phyloP scores from a whole-genome alignment of 352 stramenopile species.

The Phytophthora lateralis region DNA sequence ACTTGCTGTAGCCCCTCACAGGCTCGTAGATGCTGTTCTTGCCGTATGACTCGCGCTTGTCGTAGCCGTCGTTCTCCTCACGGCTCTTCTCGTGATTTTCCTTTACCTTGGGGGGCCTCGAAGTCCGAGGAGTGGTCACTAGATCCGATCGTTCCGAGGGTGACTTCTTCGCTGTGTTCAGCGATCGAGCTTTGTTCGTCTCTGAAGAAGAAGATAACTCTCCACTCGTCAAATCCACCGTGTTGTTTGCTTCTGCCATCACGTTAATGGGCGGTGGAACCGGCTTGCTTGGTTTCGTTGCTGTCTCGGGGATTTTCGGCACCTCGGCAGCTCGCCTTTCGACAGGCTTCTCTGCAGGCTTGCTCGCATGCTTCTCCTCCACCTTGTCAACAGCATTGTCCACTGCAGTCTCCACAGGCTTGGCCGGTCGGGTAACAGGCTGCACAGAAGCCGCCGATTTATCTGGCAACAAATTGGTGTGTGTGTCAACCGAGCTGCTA shows the following conservation, averaged over 20 bases:
- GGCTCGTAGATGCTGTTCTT: conserved; percentile 10
- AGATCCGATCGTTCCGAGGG: conserved; percentile 8
- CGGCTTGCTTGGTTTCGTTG: conserved; percentile 5
- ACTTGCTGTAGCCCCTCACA: conserved; percentile 22
- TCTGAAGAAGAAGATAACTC: conserved; percentile 15
- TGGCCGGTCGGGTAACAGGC: conserved; percentile 3
- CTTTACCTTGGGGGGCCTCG: conserved; percentile 8
- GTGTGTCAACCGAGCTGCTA: conserved; percentile 8
- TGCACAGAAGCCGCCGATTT: conserved; percentile 8
- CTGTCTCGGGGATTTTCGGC: neutral
- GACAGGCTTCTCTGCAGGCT: conserved; percentile 5
- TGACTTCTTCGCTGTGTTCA: conserved; percentile 15
- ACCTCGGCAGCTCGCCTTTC: conserved; percentile 19
- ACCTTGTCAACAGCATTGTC: conserved; percentile 2
- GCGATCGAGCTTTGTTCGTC: conserved; percentile 4
- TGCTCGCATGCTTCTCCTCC: neutral
- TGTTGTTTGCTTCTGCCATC: conserved; percentile 15
- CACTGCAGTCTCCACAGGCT: neutral
- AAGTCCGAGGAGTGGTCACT: conserved; percentile 7
- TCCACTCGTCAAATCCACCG: conserved; percentile 25
- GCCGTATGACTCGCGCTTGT: conserved; percentile 8
- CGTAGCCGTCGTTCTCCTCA: conserved; percentile 20
- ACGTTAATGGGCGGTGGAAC: conserved; percentile 15
- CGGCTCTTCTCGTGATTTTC: conserved; percentile 12
- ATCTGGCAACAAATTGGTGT: conserved; percentile 4